phyloP scores from a whole-genome alignment of 768 basidiomycete species.

The Xerocomus brunneocitrinus region DNA sequence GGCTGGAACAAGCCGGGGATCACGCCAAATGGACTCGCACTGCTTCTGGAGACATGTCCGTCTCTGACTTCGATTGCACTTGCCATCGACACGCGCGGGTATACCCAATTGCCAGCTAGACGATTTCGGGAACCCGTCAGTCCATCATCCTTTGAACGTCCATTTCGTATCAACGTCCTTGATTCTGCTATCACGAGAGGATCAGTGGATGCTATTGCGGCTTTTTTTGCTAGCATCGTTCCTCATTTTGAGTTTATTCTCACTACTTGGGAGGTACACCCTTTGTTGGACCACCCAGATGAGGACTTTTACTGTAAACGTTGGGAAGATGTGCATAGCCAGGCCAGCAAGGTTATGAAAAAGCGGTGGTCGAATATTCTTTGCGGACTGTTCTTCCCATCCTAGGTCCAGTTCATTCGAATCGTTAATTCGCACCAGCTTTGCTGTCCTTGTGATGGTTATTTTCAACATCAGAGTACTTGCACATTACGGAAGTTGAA shows the following conservation, averaged over 20 bases:
- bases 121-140: not conserved
- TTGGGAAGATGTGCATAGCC: not conserved
- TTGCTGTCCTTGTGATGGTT: no score
- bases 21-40: conserved; percentile 4
- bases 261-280: not conserved
- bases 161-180: not conserved
- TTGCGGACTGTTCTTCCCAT: no score
- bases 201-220: not conserved
- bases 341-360: no score
- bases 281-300: not conserved
- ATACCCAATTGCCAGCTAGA: not conserved
- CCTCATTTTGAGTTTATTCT: not conserved
- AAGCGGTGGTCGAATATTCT: no score
- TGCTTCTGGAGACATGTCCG: not conserved
- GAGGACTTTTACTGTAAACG: not conserved
- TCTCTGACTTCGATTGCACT: not conserved
- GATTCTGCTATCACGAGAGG: conserved; percentile 1
- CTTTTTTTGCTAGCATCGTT: not conserved
- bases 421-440: no score
- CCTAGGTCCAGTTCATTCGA: no score
- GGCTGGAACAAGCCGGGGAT: conserved; percentile 7
- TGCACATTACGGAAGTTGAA: no score
- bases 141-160: not conserved
- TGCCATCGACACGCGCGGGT: conserved; percentile 1
- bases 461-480: no score